Evolutionary conservation across 495 filamentous ascomycete species (phyloP).

Genomic region (Xylaria longipes): DNA sequence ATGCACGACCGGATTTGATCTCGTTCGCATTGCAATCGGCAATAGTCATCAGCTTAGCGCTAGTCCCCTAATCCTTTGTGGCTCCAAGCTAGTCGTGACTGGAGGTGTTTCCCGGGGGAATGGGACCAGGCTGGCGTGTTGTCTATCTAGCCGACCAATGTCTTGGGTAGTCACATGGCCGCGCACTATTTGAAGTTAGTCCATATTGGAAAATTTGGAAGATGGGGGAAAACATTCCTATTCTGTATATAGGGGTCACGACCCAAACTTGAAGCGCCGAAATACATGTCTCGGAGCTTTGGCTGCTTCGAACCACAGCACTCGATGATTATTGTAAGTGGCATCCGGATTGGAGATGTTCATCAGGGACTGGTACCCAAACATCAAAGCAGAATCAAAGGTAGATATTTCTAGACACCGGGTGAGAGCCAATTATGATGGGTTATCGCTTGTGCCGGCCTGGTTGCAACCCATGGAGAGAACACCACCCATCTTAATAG

Average conservation of each 20-base stretch:
- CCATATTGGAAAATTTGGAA: neutral
- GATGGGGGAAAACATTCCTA: neutral
- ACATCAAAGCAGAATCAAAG: neutral
- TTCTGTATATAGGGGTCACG: neutral
- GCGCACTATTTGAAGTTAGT: neutral
- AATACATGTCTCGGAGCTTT: neutral
- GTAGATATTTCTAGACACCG: neutral
- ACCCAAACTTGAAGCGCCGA: neutral
- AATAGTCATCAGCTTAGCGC: neutral
- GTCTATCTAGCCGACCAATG: neutral
- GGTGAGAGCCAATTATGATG: conserved; percentile 1
- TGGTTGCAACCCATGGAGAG: conserved; percentile 1
- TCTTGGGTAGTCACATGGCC: conserved; percentile 13
- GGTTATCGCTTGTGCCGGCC: neutral
- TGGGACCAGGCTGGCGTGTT: conserved; percentile 20
- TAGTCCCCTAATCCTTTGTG: neutral
- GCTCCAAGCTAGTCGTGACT: neutral
- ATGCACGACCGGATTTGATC: neutral
- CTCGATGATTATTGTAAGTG: neutral
- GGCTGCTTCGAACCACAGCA: neutral
- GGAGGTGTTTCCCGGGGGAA: neutral
- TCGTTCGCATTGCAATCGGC: conserved; percentile 1
- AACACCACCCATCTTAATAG: neutral
- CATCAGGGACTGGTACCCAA: neutral
- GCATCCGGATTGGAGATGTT: neutral